Evolutionary conservation across 2,329 filamentous ascomycete species (phyloP), one percentile per base, ranked within the genome.

Genomic region (Tolypocladium album): DNA sequence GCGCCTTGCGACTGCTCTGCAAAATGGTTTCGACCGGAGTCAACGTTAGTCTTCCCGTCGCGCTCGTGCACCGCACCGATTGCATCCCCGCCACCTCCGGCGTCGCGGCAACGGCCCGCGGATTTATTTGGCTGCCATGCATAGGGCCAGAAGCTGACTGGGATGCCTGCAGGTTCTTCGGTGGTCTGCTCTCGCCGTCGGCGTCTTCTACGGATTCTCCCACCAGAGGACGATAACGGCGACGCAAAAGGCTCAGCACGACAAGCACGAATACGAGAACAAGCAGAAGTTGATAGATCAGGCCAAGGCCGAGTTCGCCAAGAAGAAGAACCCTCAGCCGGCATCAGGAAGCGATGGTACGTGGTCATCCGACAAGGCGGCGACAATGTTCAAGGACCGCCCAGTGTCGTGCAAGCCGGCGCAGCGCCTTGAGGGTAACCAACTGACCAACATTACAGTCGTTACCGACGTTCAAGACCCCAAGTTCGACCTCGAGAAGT

Each of bases 191-290:
- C 89, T 99, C 67, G 89, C 87, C 72, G 82, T 91, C 71, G 94
- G 94, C 75, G 80, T 97, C 74, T 88, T 96, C 79, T 99, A 99
- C 82, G 94, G 94, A 76, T 86, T 96, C 81, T 90, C 88, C 78
- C 93, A 96, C 82, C 94, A 99, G 81, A 82, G 88, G 72, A 84
- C 85, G 64, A 88, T 99, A 76, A 87, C 79, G 67, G 77, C 89
- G 60, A 77, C 83, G 70, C 86, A 92, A 72, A 89, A 87, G 78
- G 78, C 83, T 63, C 81, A 86, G 67, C 84, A 87, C 69, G 83
- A 85, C 69, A 80, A 95, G 77, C 85, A 86, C 73, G 90, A 96
- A 75, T 97, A 93, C 75, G 83, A 92, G 73, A 88, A 90, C 79
- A 95, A 97, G 84, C 84, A 92, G 78, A 85, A 87, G 69, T 82